Base-by-base conservation (phyloP, 257 asterid genomes). In the Salvia hispanica region DNA sequence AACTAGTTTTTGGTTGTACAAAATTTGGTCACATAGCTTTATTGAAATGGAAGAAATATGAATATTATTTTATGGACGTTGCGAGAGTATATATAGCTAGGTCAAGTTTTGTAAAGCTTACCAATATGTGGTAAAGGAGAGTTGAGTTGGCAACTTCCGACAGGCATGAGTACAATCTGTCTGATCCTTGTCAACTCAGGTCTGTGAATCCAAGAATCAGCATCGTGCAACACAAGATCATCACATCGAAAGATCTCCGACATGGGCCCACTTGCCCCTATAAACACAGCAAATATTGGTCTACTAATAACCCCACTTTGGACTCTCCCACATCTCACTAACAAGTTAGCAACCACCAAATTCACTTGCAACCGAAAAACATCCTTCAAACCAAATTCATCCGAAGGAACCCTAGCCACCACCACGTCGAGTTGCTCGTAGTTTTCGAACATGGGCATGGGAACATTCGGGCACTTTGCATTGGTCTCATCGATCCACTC, bases 181-280 rank as follows among this genome's bases (percentile, higher is more conserved):
- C 69, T 77, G n/a, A 91, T 59, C 75, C 70, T 83, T 48, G 52
- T 43, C 53, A 81, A 12, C 1, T 80, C 72, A 7, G 96, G 95
- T 52, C 58, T 83, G 66, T 85, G 87, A 37, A 88, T 58, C 76
- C 85, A 66, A 58, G 70, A 71, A 70, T 77, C 58, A 4, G 82
- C 88, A 40, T 65, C 80, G 46, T 75, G 62, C 77, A 79, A 79
- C 68, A 89, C 45, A n/a, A 91, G 59, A 64, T 89, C 95, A 79
- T 91, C 92, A 80, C 96, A 91, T 46, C 79, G 72, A 57, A 91
- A 91, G 2, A 89, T 76, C 78, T 89, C 98, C 90, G 80, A 73
- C 96, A 91, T 87, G 0, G 95, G 89, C 2, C 70, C 82, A 77
- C 90, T 79, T 40, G 79, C 43, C 10, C 94, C 95, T 34, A 85